Evolutionary conservation across 352 stramenopile genomes (phyloP), one percentile per base, ranked within the genome.

Genomic region (Globisporangium viniferum): DNA sequence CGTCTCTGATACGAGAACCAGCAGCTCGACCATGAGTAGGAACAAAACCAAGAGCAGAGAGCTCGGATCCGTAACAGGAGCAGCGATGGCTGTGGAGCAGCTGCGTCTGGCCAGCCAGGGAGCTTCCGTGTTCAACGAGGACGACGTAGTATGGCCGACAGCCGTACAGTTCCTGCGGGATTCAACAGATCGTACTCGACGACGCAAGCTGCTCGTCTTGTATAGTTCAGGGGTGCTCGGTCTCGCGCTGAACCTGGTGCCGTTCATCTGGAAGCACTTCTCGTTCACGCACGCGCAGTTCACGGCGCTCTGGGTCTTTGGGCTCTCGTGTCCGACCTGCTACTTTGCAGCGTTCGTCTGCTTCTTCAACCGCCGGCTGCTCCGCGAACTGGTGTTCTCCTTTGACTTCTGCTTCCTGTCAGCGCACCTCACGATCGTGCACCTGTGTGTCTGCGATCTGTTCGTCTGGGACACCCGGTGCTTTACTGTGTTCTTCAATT

Each of bases 391-490:
- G n/a, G 20, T 39, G 33, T 36, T 53, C 22, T 74, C 62, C 20
- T 80, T 80, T 57, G 71, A 77, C 66, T 75, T 77, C 20, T 60
- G 59, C 2, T 80, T 76, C 59, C 27, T 77, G 29, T 70, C 73
- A 3, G 44, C 67, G 24, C 71, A 80, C 49, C 33, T 80, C 20
- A 63, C 55, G 14, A 36, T 60, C 10, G 53, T 68, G 41, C 54
- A 67, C 35, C 12, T 75, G 18, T 73, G 61, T 12, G 53, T 77
- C 5, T 69, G 67, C 18, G 71, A 75, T 22, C 27, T 74, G 1
- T 73, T 72, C 31, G 27, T 55, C 12, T 80, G 71, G 73, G 44
- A 68, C n/a, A 2, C 36, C 2, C 36, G 36, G 4, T 64, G 59
- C 39, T 64, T 56, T 15, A 20, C 12, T 5, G 54, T 63, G 27